Evolutionary conservation across 2,329 filamentous ascomycete species (phyloP).

Genomic region (Dactylellina cionopaga): DNA sequence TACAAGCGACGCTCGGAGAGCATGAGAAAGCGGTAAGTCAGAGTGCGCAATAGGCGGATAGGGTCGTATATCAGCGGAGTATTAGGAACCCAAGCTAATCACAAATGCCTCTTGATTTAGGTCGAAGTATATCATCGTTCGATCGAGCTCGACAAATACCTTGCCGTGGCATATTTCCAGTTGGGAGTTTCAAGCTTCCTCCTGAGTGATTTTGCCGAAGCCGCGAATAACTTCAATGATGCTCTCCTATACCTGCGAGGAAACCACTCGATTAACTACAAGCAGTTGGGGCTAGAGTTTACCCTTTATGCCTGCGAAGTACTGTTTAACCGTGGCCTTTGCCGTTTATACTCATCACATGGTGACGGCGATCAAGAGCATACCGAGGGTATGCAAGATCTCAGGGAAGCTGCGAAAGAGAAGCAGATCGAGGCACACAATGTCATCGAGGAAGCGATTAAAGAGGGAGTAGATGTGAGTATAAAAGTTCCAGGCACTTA

Average conservation of each 20-base stretch:
- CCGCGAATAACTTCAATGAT: constrained; percentile 97
- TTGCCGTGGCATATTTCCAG: constrained; percentile 97
- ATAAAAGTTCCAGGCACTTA: constrained; percentile 12
- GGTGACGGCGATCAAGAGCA: constrained; percentile 79
- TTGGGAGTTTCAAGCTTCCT: constrained; percentile 98
- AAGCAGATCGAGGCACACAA: constrained; percentile 96
- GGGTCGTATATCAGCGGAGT: too few relatives aligned
- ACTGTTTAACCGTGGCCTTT: constrained; percentile 94
- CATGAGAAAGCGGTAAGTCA: constrained; percentile 89
- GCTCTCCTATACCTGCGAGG: constrained; percentile 92
- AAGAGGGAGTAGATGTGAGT: constrained; percentile 86
- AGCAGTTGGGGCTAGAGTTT: constrained; percentile 92
- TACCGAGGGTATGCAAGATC: constrained; percentile 87
- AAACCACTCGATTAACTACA: constrained; percentile 97
- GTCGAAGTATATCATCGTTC: constrained; percentile 94
- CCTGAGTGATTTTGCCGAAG: constrained; percentile 95
- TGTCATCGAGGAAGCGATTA: constrained; percentile 96
- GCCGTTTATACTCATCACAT: constrained; percentile 83
- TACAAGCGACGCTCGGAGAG: constrained; percentile 94
- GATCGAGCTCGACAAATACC: constrained; percentile 88
- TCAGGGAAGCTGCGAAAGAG: constrained; percentile 89
- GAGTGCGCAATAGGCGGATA: too few relatives aligned
- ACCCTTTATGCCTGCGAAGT: constrained; percentile 98
- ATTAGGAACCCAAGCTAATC: not conserved
- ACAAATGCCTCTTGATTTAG: constrained; percentile 63